A percentile compares a stretch with the other conserved stretches of the same genome.
Evolutionary conservation across 805 yeast species (phyloP).

Genomic region (Candida ulmi): DNA sequence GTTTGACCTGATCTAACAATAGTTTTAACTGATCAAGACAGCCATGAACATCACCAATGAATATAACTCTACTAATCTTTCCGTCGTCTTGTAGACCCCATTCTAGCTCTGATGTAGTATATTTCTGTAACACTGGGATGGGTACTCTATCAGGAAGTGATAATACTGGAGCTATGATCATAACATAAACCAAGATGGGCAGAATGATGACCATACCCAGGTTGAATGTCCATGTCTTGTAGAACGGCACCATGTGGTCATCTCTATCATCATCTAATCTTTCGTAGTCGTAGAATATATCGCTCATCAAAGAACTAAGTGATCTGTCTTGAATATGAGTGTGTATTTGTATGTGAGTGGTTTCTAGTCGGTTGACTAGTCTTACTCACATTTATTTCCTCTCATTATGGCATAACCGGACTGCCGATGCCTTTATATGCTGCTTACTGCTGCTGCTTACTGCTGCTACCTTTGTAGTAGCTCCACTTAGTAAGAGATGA

Average conservation of each 20-base stretch:
- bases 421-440: no score
- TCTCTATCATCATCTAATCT: not conserved
- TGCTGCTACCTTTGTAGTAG: no score
- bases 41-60: conserved; percentile 91
- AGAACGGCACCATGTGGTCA: not conserved
- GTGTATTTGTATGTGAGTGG: no score
- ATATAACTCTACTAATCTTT: conserved; percentile 37
- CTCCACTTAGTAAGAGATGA: no score
- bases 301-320: no score
- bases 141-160: not conserved
- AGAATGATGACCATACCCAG: not conserved
- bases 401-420: no score
- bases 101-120: not conserved
- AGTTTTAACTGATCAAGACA: conserved; percentile 48
- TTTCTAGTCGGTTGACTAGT: no score
- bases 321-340: no score
- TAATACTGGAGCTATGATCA: not conserved
- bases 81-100: not conserved
- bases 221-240: not conserved
- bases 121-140: no score
- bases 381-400: no score
- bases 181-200: not conserved
- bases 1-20: conserved; percentile 46
- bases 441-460: no score
- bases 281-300: not conserved